Base-by-base conservation (phyloP, 2,329 filamentous ascomycete species). In the Geosmithia morbida region DNA sequence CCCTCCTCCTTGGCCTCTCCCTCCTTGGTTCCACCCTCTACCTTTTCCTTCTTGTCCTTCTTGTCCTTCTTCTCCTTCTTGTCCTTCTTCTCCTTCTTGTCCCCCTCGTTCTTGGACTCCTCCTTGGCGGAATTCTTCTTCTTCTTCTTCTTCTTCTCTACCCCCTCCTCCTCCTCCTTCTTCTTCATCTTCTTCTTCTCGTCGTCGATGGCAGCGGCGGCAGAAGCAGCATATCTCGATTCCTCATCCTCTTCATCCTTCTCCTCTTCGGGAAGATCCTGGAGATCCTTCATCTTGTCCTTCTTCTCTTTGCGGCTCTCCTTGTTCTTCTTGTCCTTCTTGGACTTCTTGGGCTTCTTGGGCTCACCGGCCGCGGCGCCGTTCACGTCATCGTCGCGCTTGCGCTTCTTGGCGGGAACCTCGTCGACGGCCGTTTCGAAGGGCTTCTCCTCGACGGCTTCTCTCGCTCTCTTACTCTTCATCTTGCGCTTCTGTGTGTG, bases 381-480 rank as follows among this genome's bases (percentile, higher is more conserved):
- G 30, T 43, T 44, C 18, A 43, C 40, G 8, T 47, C 45, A 10
- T 39, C 45, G 20, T 47, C 45, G 33, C 54, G 50, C 54, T 56
- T 56, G 46, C 55, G 52, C 52, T 56, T 56, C 49, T 55, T 55
- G 17, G 52, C 50, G 8, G 48, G 50, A 14, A 22, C 46, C 19
- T 49, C 50, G 48, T 53, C 53, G 26, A 16, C 43, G 6, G 7
- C 10, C 14, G 33, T 11, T 13, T 56, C 51, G 30, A 52, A 48
- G 14, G 54, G 53, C 46, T 55, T 58, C n/a, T 59, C 57, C 11
- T 60, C 59, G 20, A 48, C 54, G 30, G 58, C 58, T 45, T 66
- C 63, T 48, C 59, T 59, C 40, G 63, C 63, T 46, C 64, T 62
- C 51, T 66, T 66, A 59, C 62, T 66, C 55, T 66, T 66, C 44